Evolutionary conservation across 257 asterid species (phyloP).

Genomic region (Ocimum tenuiflorum): DNA sequence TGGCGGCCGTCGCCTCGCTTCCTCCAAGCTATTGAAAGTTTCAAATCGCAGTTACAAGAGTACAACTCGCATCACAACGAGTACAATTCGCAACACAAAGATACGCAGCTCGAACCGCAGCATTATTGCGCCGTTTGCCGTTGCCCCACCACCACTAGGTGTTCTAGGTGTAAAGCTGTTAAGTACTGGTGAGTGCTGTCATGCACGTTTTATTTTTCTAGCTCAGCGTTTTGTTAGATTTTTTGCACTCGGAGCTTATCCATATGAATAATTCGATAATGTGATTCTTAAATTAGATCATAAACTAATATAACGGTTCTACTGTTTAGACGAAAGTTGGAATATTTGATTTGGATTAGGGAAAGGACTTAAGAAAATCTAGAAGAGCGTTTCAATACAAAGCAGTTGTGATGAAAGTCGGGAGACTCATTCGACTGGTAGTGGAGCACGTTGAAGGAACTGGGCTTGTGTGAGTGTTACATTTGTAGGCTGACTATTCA

Average conservation of each 20-base stretch:
- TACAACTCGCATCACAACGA: slow-evolving; percentile 18
- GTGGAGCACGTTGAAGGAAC: too few relatives aligned
- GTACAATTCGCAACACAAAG: slow-evolving; percentile 17
- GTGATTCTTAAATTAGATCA: slow-evolving; percentile 5
- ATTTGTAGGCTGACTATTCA: too few relatives aligned
- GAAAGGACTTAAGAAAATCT: neutral
- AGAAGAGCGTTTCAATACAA: too few relatives aligned
- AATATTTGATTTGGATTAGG: neutral
- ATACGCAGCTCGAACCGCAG: slow-evolving; percentile 26
- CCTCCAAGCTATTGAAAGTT: slow-evolving; percentile 30
- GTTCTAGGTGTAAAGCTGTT: slow-evolving; percentile 48
- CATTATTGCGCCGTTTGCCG: slow-evolving; percentile 41
- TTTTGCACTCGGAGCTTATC: neutral
- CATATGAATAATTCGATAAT: slow-evolving; percentile 8
- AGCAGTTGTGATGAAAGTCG: too few relatives aligned
- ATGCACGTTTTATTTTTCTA: neutral
- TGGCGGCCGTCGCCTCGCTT: slow-evolving; percentile 36
- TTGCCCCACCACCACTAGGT: slow-evolving; percentile 49
- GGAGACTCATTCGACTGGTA: too few relatives aligned
- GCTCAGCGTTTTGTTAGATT: neutral
- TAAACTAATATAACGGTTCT: neutral
- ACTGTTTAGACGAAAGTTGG: neutral
- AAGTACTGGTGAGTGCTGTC: slow-evolving; percentile 47
- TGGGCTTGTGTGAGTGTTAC: too few relatives aligned
- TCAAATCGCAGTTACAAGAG: slow-evolving; percentile 15